Percentiles rank a stretch among this genome's conserved stretches.
phyloP scores from a whole-genome alignment of 176 grass and related monocot genomes.

The Hsuehochloa calcarea region DNA sequence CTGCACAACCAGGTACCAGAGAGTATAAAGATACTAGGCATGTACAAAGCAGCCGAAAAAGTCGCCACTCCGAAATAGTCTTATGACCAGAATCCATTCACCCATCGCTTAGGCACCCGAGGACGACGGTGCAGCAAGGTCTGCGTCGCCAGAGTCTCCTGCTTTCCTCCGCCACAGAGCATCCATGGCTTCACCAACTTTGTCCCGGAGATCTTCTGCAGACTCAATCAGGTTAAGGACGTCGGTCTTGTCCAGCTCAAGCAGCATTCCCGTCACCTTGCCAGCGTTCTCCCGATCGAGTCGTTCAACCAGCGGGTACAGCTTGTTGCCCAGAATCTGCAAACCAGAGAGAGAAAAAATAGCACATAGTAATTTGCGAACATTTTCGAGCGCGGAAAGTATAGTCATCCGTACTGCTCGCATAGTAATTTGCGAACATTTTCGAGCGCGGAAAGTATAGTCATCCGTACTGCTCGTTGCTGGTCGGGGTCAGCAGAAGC shows the following conservation, averaged over 20 bases:
- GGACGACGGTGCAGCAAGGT: neutral
- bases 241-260: conserved; percentile 54
- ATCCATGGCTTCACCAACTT: conserved; percentile 39
- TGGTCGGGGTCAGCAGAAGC: conserved; percentile 19
- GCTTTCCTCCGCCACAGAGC: conserved; percentile 2
- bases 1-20: too few species aligned
- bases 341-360: neutral
- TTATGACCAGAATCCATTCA: neutral
- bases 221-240: conserved; percentile 46
- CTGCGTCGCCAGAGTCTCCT: neutral
- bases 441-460: neutral
- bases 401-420: conserved; percentile 1
- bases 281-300: conserved; percentile 16
- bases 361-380: neutral
- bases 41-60: neutral
- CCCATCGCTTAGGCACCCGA: neutral
- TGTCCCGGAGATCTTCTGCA: conserved; percentile 34
- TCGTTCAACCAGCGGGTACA: conserved; percentile 40
- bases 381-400: neutral
- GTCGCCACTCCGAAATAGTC: neutral
- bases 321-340: conserved; percentile 45
- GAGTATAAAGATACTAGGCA: neutral
- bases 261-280: conserved; percentile 62
- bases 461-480: conserved; percentile 30
- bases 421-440: neutral